These are phyloP conservation scores for Xylaria nigripes DNA, from an alignment of 495 filamentous ascomycete species.

Conservation along the genomic window DNA sequence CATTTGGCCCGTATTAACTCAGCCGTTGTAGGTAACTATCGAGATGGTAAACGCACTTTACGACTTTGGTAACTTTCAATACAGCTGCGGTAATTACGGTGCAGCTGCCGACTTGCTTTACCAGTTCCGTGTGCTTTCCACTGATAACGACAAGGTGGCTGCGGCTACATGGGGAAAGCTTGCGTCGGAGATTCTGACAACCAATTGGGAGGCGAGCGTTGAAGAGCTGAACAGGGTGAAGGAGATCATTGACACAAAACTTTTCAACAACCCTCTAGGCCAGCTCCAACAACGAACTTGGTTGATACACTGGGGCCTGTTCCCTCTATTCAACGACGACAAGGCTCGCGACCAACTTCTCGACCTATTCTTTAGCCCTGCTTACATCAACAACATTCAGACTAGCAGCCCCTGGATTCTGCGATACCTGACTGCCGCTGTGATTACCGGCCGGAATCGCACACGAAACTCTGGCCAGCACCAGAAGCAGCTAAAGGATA, in stretches of 20 bases:
- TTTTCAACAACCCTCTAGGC: slow-evolving; percentile 90
- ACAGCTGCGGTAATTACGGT: slow-evolving; percentile 87
- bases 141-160: slow-evolving; percentile 92
- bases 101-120: slow-evolving; percentile 84
- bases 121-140: slow-evolving; percentile 93
- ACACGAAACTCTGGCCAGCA: slow-evolving; percentile 75
- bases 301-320: slow-evolving; percentile 96
- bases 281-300: slow-evolving; percentile 92
- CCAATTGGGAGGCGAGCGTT: slow-evolving; percentile 91
- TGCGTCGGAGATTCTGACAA: slow-evolving; percentile 84
- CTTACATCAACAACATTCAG: slow-evolving; percentile 99
- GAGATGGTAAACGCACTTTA: slow-evolving; percentile 93
- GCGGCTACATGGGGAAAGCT: slow-evolving; percentile 95
- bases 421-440: slow-evolving; percentile 86
- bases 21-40: slow-evolving; percentile 55
- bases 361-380: slow-evolving; percentile 91
- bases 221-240: slow-evolving; percentile 92
- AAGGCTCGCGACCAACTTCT: slow-evolving; percentile 80
- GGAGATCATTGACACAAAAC: slow-evolving; percentile 80
- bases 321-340: slow-evolving; percentile 98
- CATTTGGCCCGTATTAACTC: slow-evolving; percentile 8
- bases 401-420: slow-evolving; percentile 95
- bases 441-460: slow-evolving; percentile 88
- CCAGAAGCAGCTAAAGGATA: slow-evolving; percentile 96
- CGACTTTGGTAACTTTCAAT: slow-evolving; percentile 92